Conservation (phyloP, 1,139 yeast species). For the Taiozyma sp. region DNA sequence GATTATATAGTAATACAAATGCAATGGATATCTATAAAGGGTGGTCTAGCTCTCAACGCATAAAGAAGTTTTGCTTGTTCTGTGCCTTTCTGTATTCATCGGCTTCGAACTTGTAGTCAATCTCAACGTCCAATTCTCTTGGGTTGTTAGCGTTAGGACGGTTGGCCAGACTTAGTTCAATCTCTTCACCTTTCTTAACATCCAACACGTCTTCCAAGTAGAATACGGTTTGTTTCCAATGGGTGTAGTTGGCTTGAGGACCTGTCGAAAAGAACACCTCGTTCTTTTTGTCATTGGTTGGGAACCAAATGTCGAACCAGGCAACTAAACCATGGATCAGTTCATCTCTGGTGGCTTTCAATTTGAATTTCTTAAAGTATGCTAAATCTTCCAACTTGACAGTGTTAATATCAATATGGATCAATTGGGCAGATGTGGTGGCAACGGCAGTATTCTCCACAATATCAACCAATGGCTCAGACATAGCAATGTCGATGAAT, state of each 20-base stretch:
- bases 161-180: constrained; percentile 67
- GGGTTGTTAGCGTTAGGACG: constrained; percentile 77
- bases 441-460: constrained; percentile 77
- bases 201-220: constrained; percentile 81
- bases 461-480: constrained; percentile 91
- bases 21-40: no score
- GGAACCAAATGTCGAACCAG: constrained; percentile 94
- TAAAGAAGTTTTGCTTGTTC: constrained; percentile 58
- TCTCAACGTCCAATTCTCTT: constrained; percentile 75
- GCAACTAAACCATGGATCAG: constrained; percentile 83
- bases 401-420: constrained; percentile 85
- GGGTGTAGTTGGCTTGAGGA: constrained; percentile 76
- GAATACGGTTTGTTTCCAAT: constrained; percentile 97
- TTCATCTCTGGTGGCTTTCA: constrained; percentile 75
- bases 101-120: constrained; percentile 43
- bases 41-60: constrained; percentile 37
- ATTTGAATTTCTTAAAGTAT: constrained; percentile 59
- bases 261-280: constrained; percentile 73
- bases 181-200: constrained; percentile 67
- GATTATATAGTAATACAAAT: no score
- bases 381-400: constrained; percentile 79
- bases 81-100: constrained; percentile 27
- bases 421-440: constrained; percentile 63
- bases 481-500: constrained; percentile 67
- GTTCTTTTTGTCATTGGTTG: constrained; percentile 43